phyloP scores from a whole-genome alignment of 768 basidiomycete genomes.

The Auriscalpium orientale region DNA sequence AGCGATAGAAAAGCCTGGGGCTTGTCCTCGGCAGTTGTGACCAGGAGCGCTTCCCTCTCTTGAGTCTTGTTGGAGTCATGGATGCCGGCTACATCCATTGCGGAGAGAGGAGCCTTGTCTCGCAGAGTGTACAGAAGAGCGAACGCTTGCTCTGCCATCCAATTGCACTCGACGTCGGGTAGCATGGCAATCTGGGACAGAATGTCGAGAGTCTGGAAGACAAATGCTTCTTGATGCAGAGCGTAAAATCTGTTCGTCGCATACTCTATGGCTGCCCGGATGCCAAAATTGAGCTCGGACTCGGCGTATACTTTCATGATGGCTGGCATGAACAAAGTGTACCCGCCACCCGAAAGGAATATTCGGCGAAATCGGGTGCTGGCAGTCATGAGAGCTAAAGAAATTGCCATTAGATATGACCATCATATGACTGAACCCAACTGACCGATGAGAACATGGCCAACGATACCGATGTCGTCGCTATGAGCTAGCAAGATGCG shows the following conservation, averaged over 20 bases:
- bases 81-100: constrained; percentile 59
- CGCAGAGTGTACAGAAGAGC: constrained; percentile 52
- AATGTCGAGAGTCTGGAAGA: constrained; percentile 66
- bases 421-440: not conserved
- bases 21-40: constrained; percentile 63
- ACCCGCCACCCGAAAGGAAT: constrained; percentile 65
- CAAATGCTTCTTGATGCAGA: constrained; percentile 61
- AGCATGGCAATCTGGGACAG: constrained; percentile 47
- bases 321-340: constrained; percentile 67
- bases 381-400: constrained; percentile 61
- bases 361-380: constrained; percentile 72
- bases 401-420: not conserved
- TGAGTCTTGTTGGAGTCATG: constrained; percentile 53
- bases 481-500: constrained; percentile 61
- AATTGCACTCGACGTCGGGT: constrained; percentile 39
- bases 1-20: constrained; percentile 62
- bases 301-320: constrained; percentile 67
- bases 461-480: constrained; percentile 70
- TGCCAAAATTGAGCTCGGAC: constrained; percentile 45
- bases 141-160: constrained; percentile 51
- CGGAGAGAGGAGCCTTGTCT: constrained; percentile 28
- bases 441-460: constrained; percentile 65
- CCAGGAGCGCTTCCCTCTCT: constrained; percentile 64
- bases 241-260: constrained; percentile 66
- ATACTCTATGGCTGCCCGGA: constrained; percentile 64